Percentiles rank a stretch among this genome's conserved stretches.
Evolutionary conservation across 257 asterid genomes (phyloP).

Genomic region (Solanum chilense): DNA sequence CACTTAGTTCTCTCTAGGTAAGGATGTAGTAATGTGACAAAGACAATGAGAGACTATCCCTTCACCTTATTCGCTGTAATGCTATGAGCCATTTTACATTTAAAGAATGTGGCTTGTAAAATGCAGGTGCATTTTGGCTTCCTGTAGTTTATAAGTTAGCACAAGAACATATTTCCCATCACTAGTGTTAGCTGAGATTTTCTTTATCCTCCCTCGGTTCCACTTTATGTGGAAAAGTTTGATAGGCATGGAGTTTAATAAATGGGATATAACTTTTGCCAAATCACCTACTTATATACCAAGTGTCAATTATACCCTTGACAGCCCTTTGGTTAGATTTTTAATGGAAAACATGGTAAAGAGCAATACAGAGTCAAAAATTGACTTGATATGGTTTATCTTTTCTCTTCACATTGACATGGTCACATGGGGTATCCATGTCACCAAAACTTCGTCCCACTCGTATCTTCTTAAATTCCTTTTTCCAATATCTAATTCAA

Average conservation of each 20-base stretch:
- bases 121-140: background rate
- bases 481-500: background rate
- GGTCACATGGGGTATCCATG: background rate
- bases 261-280: background rate
- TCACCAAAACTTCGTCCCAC: background rate
- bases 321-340: background rate
- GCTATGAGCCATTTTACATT: background rate
- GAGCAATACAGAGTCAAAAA: background rate
- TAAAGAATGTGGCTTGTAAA: background rate
- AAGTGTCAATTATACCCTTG: background rate
- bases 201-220: background rate
- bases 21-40: background rate
- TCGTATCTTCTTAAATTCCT: background rate
- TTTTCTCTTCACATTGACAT: background rate
- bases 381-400: background rate
- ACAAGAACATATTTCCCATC: background rate
- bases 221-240: background rate
- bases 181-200: background rate
- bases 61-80: background rate
- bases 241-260: background rate
- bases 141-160: background rate
- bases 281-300: background rate
- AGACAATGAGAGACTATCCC: background rate
- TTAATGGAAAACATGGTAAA: background rate
- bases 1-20: background rate